phyloP scores from a whole-genome alignment of 768 basidiomycete genomes.

The Amanita polypyramis region DNA sequence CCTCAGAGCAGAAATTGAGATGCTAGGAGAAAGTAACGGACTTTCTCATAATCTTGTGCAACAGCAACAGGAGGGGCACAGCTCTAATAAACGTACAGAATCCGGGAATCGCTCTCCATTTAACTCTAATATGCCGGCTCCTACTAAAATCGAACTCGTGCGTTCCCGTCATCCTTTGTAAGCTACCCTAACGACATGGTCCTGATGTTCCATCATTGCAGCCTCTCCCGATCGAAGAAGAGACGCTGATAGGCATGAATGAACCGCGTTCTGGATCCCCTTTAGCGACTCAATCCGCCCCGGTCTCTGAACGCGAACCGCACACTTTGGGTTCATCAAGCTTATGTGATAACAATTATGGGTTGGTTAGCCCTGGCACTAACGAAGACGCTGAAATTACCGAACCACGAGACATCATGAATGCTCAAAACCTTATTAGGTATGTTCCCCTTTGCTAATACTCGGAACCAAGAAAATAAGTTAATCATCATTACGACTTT shows the following conservation, averaged over 20 bases:
- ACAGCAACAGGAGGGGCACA: slow-evolving; percentile 1
- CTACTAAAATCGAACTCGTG: slow-evolving; percentile 3
- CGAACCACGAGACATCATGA: slow-evolving; percentile 33
- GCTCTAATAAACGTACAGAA: slow-evolving; percentile 5
- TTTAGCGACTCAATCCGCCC: slow-evolving; percentile 5
- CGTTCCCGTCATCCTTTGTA: slow-evolving; percentile 6
- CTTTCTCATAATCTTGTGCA: slow-evolving; percentile 10
- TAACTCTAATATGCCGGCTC: slow-evolving; percentile 5
- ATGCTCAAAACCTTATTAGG: slow-evolving; percentile 37
- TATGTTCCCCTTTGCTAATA: slow-evolving; percentile 20
- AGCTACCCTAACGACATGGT: slow-evolving; percentile 4
- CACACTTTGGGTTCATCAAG: not conserved
- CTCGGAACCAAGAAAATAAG: not conserved
- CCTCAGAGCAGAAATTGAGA: slow-evolving; percentile 19
- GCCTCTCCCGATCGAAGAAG: not conserved
- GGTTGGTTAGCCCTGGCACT: slow-evolving; percentile 14
- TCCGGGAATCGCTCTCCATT: slow-evolving; percentile 3
- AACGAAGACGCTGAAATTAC: slow-evolving; percentile 22
- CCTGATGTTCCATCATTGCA: slow-evolving; percentile 5
- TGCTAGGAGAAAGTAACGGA: slow-evolving; percentile 11
- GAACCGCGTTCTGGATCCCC: not conserved
- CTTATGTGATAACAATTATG: slow-evolving; percentile 2
- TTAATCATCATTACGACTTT: not conserved
- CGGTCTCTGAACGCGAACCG: not conserved
- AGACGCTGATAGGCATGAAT: not conserved